Evolutionary conservation across 441 rosid species (phyloP), one percentile per base, ranked within the genome.

Genomic region (Rhodomyrtus psidioides): DNA sequence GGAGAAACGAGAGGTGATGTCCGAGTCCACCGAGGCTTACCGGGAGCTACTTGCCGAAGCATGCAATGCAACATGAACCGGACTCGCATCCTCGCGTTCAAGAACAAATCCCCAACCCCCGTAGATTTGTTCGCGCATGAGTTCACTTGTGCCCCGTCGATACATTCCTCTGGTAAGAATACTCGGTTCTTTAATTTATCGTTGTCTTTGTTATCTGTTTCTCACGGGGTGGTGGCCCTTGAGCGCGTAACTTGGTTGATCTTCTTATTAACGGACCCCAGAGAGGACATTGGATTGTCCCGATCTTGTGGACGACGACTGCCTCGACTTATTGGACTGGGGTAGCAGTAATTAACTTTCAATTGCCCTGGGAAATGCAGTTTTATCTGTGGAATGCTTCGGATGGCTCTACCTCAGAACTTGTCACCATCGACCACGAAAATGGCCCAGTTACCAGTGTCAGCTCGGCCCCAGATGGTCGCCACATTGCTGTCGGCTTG

Each of bases 391-490:
- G 95, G 96, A 91, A 94, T 89, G 96, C 95, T 83, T 92, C 96
- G 9, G 84, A 17, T 86, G 90, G 94, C 42, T 93, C 94, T 44
- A 88, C 93, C 54, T 91, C 95, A 5, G 95, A 95, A 91, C 94
- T 94, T 55, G 93, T 94, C 34, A 93, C 95, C 6, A 51, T 94
- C 49, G 91, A 89, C 28, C 91, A 92, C 6, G 98, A 94, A 83
- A 88, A 85, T 28, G 96, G 96, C 42, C 98, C 95, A 17, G 92
- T 94, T 28, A 94, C 96, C 5, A 95, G 98, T 65, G 85, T 95
- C 65, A 93, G 83, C 59, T 94, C 96, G 98, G 97, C 96, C 51
- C 93, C 94, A 16, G 96, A 95, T 89, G 97, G 96, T 23, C 91
- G 91, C 19, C 93, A 91, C 85, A 84, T 94, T 39, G 96, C 96